These are phyloP conservation scores for Agastache rugosa DNA, from an alignment of 257 asterid genomes.

Conservation along the genomic window DNA sequence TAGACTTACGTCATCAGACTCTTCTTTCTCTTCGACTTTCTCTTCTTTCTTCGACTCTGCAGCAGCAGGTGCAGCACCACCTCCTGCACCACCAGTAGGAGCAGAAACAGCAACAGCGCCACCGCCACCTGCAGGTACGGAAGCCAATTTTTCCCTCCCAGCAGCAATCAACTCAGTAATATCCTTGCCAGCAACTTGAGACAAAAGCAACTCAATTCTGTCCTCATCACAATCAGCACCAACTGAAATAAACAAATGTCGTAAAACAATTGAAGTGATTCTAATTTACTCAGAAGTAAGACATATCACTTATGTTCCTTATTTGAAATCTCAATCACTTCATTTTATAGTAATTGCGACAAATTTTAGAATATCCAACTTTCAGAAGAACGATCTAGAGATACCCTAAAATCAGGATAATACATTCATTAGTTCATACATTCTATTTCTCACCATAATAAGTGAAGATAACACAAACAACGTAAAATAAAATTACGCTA, in stretches of 20 bases:
- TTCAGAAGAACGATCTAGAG: background rate
- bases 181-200: constrained; percentile 59
- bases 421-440: background rate
- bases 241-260: constrained; percentile 37
- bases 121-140: constrained; percentile 66
- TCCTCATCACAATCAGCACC: constrained; percentile 59
- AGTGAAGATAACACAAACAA: background rate
- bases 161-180: constrained; percentile 59
- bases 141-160: constrained; percentile 66
- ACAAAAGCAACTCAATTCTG: constrained; percentile 45
- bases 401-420: background rate
- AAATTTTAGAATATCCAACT: background rate
- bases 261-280: background rate
- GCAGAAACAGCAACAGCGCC: constrained; percentile 54
- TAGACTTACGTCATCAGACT: constrained; percentile 55
- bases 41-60: constrained; percentile 64
- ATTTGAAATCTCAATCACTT: background rate
- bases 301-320: background rate
- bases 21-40: constrained; percentile 63
- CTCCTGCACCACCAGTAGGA: constrained; percentile 41
- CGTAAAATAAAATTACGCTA: background rate
- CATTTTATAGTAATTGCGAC: background rate
- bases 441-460: background rate
- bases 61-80: constrained; percentile 56
- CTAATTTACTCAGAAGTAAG: background rate